Evolutionary conservation across 225 moss, liverwort and hornwort species (phyloP).

Genomic region (Pseudisothecium myosuroides): DNA sequence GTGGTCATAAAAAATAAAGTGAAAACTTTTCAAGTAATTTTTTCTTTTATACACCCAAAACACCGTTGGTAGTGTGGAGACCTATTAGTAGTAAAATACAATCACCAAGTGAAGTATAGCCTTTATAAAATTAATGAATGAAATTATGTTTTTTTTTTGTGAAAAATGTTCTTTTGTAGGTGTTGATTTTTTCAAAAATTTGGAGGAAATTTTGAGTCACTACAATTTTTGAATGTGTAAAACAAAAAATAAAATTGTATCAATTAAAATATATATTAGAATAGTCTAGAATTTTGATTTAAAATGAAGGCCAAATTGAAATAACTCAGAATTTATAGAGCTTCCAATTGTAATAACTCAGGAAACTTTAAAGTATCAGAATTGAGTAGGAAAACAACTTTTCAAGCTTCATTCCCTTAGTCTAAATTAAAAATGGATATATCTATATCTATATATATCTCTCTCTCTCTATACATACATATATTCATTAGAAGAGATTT

Average conservation of each 20-base stretch:
- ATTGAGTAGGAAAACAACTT: neutral
- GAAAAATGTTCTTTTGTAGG: neutral
- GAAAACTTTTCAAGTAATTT: neutral
- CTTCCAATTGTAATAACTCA: neutral
- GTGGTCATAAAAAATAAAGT: neutral
- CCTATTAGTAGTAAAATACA: neutral
- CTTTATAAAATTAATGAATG: neutral
- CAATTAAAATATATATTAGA: neutral
- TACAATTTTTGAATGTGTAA: neutral
- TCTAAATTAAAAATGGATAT: neutral
- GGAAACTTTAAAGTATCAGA: neutral
- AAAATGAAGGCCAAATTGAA: neutral
- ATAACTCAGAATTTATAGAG: too few species aligned
- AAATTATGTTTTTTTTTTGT: neutral
- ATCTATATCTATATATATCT: neutral
- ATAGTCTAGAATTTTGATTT: neutral
- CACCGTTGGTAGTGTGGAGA: accelerated
- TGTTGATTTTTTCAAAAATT: neutral
- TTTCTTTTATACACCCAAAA: neutral
- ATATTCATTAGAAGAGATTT: too few species aligned
- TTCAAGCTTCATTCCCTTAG: neutral
- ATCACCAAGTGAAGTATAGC: neutral
- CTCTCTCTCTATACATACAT: too few species aligned
- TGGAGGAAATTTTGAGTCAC: neutral
- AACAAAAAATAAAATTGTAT: neutral